A percentile compares a stretch with the other conserved stretches of the same genome.
phyloP scores from a whole-genome alignment of 257 asterid species.

The Solanum peruvianum region DNA sequence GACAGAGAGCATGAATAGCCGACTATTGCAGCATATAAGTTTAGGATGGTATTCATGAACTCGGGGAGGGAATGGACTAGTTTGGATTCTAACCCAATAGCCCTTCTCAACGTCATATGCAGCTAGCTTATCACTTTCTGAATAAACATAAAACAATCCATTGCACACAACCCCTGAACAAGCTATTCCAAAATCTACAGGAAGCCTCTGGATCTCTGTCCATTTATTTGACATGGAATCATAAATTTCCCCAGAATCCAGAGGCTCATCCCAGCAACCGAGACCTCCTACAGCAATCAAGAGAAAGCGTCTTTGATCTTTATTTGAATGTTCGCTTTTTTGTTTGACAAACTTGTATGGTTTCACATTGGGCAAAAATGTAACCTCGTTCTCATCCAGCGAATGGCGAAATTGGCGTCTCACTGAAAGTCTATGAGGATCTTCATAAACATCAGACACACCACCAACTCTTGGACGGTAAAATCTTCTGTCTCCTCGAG shows the following conservation, averaged over 20 bases:
- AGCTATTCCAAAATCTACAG: constrained; percentile 68
- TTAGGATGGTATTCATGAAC: constrained; percentile 87
- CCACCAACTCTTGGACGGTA: constrained; percentile 60
- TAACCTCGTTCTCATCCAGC: constrained; percentile 50
- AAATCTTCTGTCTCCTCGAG: constrained; percentile 40
- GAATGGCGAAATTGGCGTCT: constrained; percentile 61
- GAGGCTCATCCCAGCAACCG: constrained; percentile 85
- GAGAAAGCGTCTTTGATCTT: constrained; percentile 35
- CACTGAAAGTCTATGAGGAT: constrained; percentile 88
- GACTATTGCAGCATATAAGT: constrained; percentile 48
- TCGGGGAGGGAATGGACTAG: constrained; percentile 57
- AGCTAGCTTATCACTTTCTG: constrained; percentile 69
- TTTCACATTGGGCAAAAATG: constrained; percentile 22
- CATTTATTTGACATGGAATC: constrained; percentile 73
- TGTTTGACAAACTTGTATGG: constrained; percentile 27
- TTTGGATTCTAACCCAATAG: constrained; percentile 66
- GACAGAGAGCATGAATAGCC: constrained; percentile 71
- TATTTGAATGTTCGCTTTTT: constrained; percentile 28
- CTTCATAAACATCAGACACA: constrained; percentile 80
- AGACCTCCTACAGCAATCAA: constrained; percentile 88
- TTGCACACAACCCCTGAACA: constrained; percentile 73
- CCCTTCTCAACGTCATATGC: constrained; percentile 84
- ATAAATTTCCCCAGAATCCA: constrained; percentile 77
- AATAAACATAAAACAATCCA: constrained; percentile 59
- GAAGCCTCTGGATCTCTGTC: constrained; percentile 80